Base-by-base conservation (phyloP, 371 early-diverging fungal genomes). In the Rhizopus delemar region DNA sequence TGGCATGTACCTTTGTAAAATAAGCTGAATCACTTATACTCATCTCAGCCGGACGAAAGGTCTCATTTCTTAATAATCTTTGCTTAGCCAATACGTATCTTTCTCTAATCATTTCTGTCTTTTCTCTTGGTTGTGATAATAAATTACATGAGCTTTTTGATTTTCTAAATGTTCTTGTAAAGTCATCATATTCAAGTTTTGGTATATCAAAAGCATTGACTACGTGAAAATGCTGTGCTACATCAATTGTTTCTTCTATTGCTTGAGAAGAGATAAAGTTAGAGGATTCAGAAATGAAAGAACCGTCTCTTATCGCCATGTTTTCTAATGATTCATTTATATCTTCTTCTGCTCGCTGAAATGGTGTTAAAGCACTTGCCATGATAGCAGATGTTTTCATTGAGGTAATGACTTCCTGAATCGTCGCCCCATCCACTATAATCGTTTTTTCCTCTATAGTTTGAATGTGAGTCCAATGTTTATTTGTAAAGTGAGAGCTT, bases 61-160 rank as follows among this genome's bases (percentile, higher is more conserved):
- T 71, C 53, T 93, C 93, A 62, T 94, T 92, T 38, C 94, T 76
- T 72, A 95, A 56, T 4, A 94, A 66, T 9, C 94, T 75, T 60
- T 96, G 95, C 53, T 83, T 78, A 2, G 94, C 60, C 8, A 93
- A 51, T 41, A 93, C 84, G 65, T 82, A 90, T 41, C 95, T 78
- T 48, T 92, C 93, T 33, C 90, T 70, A 57, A 81, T 86, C 69
- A 89, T 70, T 1, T 84, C 79, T 3, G 85, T 81, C 63, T 93
- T 93, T 32, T 83, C 78, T 9, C 71, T 71, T 0, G 92, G 86
- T 3, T 77, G 57, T 0, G 86, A 80, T 11, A 94, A 68, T n/a
- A 92, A 56, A 1, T 66, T 60, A 9, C 72, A 65, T 3, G 41
- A 34, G 15, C 58, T 57, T 5, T 51, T 54, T 16, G 65, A 58